Conservation (phyloP, 1,284 basidiomycete genomes). For the Taiwanofungus camphoratus region DNA sequence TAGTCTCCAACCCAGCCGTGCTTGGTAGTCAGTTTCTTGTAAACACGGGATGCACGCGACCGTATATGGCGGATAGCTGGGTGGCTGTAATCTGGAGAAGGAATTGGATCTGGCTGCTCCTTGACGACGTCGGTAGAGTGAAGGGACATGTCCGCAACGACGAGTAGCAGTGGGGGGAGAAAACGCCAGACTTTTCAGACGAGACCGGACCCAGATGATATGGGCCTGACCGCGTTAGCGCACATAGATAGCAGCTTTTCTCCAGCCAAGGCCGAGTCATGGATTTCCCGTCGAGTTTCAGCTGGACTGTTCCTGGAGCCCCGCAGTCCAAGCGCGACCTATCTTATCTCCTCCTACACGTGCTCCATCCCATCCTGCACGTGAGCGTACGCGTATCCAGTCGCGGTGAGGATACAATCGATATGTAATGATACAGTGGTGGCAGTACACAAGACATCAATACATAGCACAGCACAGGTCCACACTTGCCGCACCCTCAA, state of each 20-base stretch:
- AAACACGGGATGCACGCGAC: conserved; percentile 13
- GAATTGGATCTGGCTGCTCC: conserved; percentile 21
- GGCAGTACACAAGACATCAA: not conserved
- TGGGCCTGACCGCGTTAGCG: no score
- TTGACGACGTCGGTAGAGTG: conserved; percentile 21
- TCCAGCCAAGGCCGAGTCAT: no score
- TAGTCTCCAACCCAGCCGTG: conserved; percentile 78
- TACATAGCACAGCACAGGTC: not conserved
- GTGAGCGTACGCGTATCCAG: not conserved
- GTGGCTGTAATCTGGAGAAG: conserved; percentile 11
- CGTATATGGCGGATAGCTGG: conserved; percentile 6
- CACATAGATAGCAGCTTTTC: no score
- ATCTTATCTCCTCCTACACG: no score
- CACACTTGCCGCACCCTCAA: not conserved
- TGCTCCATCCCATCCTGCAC: no score
- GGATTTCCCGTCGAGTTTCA: no score
- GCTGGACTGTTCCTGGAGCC: no score
- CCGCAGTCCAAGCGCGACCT: no score
- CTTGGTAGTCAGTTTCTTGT: conserved; percentile 37
- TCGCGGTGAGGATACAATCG: not conserved
- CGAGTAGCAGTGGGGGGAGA: not conserved
- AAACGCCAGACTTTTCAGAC: no score
- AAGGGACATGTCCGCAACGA: conserved; percentile 24
- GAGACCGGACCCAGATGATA: no score
- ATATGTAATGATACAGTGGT: conserved; percentile 1